Conservation (phyloP, 345 rosid species). For the Anacardium occidentale region DNA sequence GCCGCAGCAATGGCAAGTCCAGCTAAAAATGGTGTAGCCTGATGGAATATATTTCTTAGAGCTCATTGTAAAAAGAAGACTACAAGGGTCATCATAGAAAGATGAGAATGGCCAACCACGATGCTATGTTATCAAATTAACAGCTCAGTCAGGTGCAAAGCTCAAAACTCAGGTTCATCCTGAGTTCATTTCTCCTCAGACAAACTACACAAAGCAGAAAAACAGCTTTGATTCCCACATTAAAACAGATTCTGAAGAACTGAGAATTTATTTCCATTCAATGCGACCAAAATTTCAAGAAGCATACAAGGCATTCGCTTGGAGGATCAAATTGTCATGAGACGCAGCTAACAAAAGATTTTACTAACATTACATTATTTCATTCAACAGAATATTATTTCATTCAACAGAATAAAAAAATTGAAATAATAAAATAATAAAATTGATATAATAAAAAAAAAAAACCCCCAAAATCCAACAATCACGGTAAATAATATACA, state of each 20-base stretch:
- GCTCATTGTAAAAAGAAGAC: not conserved
- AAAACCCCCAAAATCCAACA: not conserved
- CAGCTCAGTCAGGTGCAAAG: not conserved
- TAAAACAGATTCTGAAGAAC: not conserved
- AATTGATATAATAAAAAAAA: no score
- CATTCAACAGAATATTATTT: no score
- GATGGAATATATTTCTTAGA: constrained; percentile 18
- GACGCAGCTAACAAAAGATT: not conserved
- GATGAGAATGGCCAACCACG: not conserved
- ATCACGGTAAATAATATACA: not conserved
- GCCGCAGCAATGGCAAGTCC: constrained; percentile 84
- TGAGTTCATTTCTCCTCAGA: not conserved
- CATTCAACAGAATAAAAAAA: no score
- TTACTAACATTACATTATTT: no score
- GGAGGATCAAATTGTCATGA: not conserved
- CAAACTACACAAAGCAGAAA: not conserved
- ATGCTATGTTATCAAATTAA: not conserved
- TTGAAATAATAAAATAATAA: no score
- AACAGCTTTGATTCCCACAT: not conserved
- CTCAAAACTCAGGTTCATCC: not conserved
- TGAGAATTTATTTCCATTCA: not conserved
- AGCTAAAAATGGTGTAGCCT: constrained; percentile 80
- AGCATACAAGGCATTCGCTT: not conserved
- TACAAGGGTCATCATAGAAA: not conserved
- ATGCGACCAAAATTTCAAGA: not conserved